These are phyloP conservation scores for Fusarium circinatum DNA, from an alignment of 2,329 filamentous ascomycete species.

Conservation along the genomic window DNA sequence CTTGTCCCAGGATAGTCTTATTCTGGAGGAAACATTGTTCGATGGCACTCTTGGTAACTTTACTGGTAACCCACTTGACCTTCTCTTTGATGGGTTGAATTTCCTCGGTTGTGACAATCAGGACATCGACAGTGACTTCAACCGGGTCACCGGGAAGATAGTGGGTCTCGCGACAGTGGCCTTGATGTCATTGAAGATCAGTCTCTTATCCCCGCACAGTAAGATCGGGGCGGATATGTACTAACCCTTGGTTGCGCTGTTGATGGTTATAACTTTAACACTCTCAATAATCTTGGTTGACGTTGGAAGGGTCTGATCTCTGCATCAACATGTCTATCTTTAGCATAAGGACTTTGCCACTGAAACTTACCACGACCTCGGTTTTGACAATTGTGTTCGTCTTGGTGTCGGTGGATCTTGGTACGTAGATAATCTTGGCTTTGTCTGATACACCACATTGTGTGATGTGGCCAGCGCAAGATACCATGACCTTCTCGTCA, in stretches of 20 bases:
- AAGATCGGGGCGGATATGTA: accelerated
- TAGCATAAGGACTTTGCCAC: accelerated
- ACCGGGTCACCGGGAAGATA: not conserved
- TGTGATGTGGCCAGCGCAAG: not conserved
- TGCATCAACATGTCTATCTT: not conserved
- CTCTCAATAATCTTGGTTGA: accelerated
- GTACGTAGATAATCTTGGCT: not conserved
- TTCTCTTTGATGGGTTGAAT: not conserved
- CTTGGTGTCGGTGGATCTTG: accelerated
- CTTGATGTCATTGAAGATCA: not conserved
- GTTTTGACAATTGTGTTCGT: accelerated
- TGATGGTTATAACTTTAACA: accelerated
- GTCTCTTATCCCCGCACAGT: accelerated
- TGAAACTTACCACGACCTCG: not conserved
- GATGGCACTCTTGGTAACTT: accelerated
- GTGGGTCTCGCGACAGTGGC: not conserved
- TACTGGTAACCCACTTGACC: too few relatives aligned
- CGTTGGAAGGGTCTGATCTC: not conserved
- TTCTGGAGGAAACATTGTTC: not conserved
- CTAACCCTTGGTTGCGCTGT: not conserved
- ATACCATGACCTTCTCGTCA: not conserved
- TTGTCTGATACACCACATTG: not conserved
- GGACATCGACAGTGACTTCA: not conserved
- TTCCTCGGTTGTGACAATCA: not conserved
- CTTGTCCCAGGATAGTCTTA: not conserved